Evolutionary conservation across 495 filamentous ascomycete genomes (phyloP), one percentile per base, ranked within the genome.

Genomic region (Daldinia decipiens): DNA sequence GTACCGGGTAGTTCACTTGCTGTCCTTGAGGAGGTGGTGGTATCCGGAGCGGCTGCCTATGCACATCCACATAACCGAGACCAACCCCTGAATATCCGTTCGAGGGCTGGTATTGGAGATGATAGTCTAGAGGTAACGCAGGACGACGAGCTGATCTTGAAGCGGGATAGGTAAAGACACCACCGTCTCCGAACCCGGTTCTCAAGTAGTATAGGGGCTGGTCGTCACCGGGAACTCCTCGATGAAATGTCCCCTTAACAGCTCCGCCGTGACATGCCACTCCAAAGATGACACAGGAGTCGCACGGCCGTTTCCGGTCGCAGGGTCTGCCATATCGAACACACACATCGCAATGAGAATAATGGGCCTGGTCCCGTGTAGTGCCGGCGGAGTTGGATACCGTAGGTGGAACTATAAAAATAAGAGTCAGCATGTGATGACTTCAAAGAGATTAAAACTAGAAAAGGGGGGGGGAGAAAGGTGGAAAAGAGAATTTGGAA

Each of bases 281-380:
- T 5, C 27, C 17, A 3, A 12, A 19, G 0, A 9, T 4, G 11
- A 69, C 27, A 57, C 71, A 76, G 7, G n/a, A 13, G 26, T 71
- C 54, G 21, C 74, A 76, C 2, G 74, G 71, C 12, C 65, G 13
- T 19, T 71, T 73, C 0, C 74, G 32, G 11, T 71, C 68, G 8
- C 68, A 71, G 0, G 43, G 43, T 47, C 43, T 24, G 0, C 5
- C 2, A 0, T 32, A 39, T 2, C 45, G 26, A 1, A 0, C 4
- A 19, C 51, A n/a, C 26, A 7, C 0, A 0, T 8, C 9, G 4
- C 67, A 63, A 1, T 17, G n/a, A n/a, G 12, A 0, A 7, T 15
- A 38, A 15, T 43, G 39, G 29, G 21, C 0, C 19, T 27, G 27
- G 1, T 53, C 47, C 3, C 15, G 12, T 27, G 5, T 1, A 24